Evolutionary conservation across 257 asterid species (phyloP).

Genomic region (Pogostemon cablin): DNA sequence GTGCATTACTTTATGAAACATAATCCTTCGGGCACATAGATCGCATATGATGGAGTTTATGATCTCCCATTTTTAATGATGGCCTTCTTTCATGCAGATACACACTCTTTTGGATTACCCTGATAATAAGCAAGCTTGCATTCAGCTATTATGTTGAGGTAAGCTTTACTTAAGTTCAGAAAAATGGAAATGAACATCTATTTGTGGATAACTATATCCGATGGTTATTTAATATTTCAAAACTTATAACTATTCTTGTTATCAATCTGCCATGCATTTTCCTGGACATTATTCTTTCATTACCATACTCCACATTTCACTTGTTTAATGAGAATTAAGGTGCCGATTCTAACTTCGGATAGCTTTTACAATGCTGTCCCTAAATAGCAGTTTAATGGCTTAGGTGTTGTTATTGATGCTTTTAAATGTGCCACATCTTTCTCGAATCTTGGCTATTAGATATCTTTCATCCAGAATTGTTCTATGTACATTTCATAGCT

Average conservation of each 20-base stretch:
- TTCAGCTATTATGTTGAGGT: constrained; percentile 99
- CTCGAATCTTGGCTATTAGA: constrained; percentile 2
- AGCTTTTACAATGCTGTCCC: constrained; percentile 5
- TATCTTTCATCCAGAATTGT: background rate
- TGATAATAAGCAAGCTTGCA: constrained; percentile 89
- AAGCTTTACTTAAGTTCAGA: constrained; percentile 25
- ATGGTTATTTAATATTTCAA: constrained; percentile 13
- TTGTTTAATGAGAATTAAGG: background rate
- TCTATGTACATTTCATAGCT: constrained; percentile 9
- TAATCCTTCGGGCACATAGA: constrained; percentile 1
- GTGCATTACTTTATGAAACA: background rate
- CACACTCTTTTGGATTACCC: constrained; percentile 91
- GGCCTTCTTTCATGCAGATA: constrained; percentile 52
- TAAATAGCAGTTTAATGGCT: background rate
- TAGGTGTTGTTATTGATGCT: background rate
- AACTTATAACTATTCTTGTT: constrained; percentile 2
- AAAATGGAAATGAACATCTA: constrained; percentile 16
- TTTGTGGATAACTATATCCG: constrained; percentile 9
- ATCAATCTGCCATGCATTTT: constrained; percentile 14
- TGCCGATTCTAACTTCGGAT: constrained; percentile 2
- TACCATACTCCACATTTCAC: background rate
- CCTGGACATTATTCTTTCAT: background rate
- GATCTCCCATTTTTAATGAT: constrained; percentile 22
- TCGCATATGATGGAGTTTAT: constrained; percentile 18
- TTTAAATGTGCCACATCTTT: background rate